A percentile compares a stretch with the other conserved stretches of the same genome.
phyloP scores from a whole-genome alignment of 2,329 filamentous ascomycete genomes.

The Penicillium sumatraense region DNA sequence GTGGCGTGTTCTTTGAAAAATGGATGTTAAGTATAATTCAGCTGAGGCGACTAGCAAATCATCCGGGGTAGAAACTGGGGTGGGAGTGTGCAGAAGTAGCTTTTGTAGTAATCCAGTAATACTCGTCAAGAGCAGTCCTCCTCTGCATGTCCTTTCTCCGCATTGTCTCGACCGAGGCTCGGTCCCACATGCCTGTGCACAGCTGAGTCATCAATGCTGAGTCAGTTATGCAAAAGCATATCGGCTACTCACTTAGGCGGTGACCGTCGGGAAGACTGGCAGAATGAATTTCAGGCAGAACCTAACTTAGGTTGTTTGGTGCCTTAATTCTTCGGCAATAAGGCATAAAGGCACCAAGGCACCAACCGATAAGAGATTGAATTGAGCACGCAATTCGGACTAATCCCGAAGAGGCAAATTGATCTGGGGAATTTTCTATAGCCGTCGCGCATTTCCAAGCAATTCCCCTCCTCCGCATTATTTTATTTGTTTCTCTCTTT shows the following conservation, averaged over 20 bases:
- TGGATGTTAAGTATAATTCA: neutral
- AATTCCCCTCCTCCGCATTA: conserved; percentile 21
- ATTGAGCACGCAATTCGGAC: conserved; percentile 36
- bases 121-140: no score
- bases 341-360: neutral
- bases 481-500: conserved; percentile 11
- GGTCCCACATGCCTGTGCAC: conserved; percentile 9
- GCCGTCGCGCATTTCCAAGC: conserved; percentile 20
- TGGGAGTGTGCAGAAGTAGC: neutral
- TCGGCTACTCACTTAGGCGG: no score
- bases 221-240: neutral
- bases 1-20: neutral
- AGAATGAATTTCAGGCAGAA: no score
- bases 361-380: conserved; percentile 40
- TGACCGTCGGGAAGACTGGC: no score
- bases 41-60: no score
- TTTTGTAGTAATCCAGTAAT: no score
- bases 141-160: no score
- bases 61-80: neutral
- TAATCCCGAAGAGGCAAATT: conserved; percentile 35
- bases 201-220: neutral
- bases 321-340: neutral
- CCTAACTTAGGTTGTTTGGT: no score
- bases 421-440: conserved; percentile 35
- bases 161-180: conserved; percentile 18